Evolutionary conservation across 768 basidiomycete species (phyloP), one percentile per base, ranked within the genome.

Genomic region (Suillus hirtellus): DNA sequence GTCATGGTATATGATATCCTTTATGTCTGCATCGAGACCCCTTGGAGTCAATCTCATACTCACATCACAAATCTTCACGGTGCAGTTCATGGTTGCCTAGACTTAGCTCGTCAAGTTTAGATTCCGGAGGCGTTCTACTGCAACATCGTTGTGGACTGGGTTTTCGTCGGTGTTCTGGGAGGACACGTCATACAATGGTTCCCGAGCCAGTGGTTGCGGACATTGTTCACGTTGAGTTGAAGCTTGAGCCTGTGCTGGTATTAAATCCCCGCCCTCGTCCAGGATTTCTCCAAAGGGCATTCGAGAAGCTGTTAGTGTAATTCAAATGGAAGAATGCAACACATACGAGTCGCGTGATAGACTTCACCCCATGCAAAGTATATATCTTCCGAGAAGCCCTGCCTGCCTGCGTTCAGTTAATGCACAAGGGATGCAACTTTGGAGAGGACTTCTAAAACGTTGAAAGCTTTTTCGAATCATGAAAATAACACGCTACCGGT

Each of bases 11-110:
- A 27, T 27, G 3, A 27, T 27, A 27, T 75, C 75, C 19, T 73
- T 71, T 21, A 19, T 44, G 89, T 88, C 88, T 0, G 74, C 69
- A 59, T 79, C 77, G 9, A 90, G 73, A 5, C 85, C 78, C 2
- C 80, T 19, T 75, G 3, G 44, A n/a, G 19, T 4, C 9, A 44
- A 10, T 27, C 27, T 27, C 27, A 27, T 27, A 27, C 27, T 3
- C 27, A 27, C 27, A 27, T 27, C 0, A 27, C 27, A 3, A 27
- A 27, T 86, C 82, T 19, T 77, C 76, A 35, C 79, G 75, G 49
- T 77, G 79, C 9, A 21, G 44, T 12, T 21, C n/a, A 10, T 11
- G 11, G n/a, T 11, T n/a, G n/a, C 46, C 10, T 46, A n/a, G 10
- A n/a, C 44, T 43, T 19, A 0, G 43, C 43, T 44, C 9, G n/a